Conservation (phyloP, 2,329 filamentous ascomycete genomes). For the Epichloe aotearoae region DNA sequence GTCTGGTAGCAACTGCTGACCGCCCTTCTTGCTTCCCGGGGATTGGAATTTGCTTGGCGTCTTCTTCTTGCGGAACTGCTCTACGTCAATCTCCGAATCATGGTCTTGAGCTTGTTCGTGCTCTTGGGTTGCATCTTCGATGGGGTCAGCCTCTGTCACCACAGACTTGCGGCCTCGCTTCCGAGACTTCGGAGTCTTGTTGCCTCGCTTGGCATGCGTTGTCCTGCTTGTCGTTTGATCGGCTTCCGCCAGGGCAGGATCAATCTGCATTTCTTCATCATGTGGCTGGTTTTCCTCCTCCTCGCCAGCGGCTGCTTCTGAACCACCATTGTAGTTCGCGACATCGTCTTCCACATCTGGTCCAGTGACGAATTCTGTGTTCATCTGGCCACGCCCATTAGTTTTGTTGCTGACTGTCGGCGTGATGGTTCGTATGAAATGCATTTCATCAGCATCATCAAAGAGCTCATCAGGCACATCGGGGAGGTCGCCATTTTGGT, state of each 20-base stretch:
- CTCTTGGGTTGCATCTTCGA: slow-evolving; percentile 15
- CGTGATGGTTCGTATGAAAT: slow-evolving; percentile 14
- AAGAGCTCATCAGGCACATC: slow-evolving; percentile 18
- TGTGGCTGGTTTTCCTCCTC: slow-evolving; percentile 2
- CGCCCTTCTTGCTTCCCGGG: slow-evolving; percentile 5
- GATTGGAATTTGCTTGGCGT: slow-evolving; percentile 18
- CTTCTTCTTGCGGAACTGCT: slow-evolving; percentile 14
- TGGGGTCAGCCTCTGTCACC: slow-evolving; percentile 17
- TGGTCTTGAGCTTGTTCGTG: slow-evolving; percentile 8
- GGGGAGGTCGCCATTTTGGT: slow-evolving; percentile 20
- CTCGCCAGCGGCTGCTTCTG: slow-evolving; percentile 5
- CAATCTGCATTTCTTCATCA: slow-evolving; percentile 19
- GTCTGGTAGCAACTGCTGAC: slow-evolving; percentile 5
- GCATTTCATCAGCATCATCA: slow-evolving; percentile 21
- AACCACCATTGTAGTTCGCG: slow-evolving; percentile 5
- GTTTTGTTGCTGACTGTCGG: not conserved
- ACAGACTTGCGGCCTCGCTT: slow-evolving; percentile 14
- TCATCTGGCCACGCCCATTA: slow-evolving; percentile 6
- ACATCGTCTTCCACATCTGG: slow-evolving; percentile 17
- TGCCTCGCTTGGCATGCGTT: slow-evolving; percentile 14
- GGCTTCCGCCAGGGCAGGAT: slow-evolving; percentile 15
- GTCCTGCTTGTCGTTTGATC: slow-evolving; percentile 13
- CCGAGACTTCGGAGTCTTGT: slow-evolving; percentile 11
- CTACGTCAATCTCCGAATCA: slow-evolving; percentile 16
- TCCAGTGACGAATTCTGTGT: slow-evolving; percentile 17